These are phyloP conservation scores for Leccinum rimulosum DNA, from an alignment of 768 basidiomycete genomes.

Conservation along the genomic window DNA sequence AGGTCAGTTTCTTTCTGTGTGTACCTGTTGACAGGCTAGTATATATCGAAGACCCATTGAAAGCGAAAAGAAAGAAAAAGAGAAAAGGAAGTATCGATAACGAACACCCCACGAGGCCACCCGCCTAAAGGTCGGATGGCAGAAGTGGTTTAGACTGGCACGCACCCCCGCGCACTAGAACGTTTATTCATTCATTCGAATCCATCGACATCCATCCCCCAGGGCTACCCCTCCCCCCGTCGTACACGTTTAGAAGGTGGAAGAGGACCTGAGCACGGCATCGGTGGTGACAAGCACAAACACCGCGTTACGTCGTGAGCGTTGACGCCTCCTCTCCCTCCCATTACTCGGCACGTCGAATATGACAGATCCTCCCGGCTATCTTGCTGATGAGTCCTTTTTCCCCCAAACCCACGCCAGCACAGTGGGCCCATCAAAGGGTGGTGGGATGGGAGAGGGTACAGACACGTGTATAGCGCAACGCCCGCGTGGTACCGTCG, in stretches of 20 bases:
- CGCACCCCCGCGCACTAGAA: neutral
- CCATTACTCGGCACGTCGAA: neutral
- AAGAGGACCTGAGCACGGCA: slow-evolving; percentile 4
- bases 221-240: neutral
- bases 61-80: neutral
- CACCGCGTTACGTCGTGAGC: neutral
- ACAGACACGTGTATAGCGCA: slow-evolving; percentile 4
- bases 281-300: slow-evolving; percentile 4
- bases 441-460: neutral
- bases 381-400: neutral
- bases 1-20: neutral
- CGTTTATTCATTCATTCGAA: neutral
- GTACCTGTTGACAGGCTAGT: neutral
- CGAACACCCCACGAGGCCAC: slow-evolving; percentile 11
- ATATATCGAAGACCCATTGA: slow-evolving; percentile 1
- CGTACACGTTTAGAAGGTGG: slow-evolving; percentile 4
- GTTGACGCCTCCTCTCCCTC: neutral
- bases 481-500: neutral
- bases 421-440: neutral
- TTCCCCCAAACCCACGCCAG: neutral
- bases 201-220: neutral
- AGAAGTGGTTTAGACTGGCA: slow-evolving; percentile 1
- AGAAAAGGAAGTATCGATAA: neutral
- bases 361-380: neutral
- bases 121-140: neutral